Percentiles rank a stretch among this genome's conserved stretches.
Evolutionary conservation across 2,329 filamentous ascomycete genomes (phyloP).

Genomic region (Plenodomus tracheiphilus): DNA sequence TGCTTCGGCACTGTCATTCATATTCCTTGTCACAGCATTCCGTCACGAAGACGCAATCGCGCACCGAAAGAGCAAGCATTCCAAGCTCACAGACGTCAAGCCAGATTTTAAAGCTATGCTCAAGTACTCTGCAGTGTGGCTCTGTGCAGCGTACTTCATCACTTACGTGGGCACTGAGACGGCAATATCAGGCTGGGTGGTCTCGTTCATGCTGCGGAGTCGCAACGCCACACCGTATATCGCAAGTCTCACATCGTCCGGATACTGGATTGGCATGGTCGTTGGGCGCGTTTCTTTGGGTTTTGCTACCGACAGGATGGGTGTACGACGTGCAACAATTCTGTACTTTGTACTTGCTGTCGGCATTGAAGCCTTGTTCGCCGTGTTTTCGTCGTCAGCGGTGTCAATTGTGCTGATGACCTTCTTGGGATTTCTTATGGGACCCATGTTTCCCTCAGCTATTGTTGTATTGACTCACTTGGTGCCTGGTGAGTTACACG

Average conservation of each 20-base stretch:
- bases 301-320: constrained; percentile 30
- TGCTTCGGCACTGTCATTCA: constrained; percentile 16
- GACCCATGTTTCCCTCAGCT: constrained; percentile 50
- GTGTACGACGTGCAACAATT: constrained; percentile 29
- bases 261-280: constrained; percentile 53
- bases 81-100: constrained; percentile 3
- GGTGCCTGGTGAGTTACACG: constrained; percentile 47
- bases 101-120: constrained; percentile 30
- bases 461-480: constrained; percentile 45
- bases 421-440: constrained; percentile 46
- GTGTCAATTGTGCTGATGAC: constrained; percentile 39
- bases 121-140: constrained; percentile 43
- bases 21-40: constrained; percentile 43
- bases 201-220: constrained; percentile 50
- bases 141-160: constrained; percentile 50
- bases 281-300: constrained; percentile 41
- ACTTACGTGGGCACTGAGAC: constrained; percentile 52
- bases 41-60: constrained; percentile 38
- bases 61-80: constrained; percentile 35
- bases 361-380: constrained; percentile 24
- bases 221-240: constrained; percentile 44
- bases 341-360: constrained; percentile 30
- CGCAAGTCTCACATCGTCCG: constrained; percentile 48
- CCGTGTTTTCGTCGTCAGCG: constrained; percentile 13
- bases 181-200: constrained; percentile 52